These are phyloP conservation scores for Ciborinia camelliae DNA, from an alignment of 2,329 filamentous ascomycete species.

Conservation along the genomic window DNA sequence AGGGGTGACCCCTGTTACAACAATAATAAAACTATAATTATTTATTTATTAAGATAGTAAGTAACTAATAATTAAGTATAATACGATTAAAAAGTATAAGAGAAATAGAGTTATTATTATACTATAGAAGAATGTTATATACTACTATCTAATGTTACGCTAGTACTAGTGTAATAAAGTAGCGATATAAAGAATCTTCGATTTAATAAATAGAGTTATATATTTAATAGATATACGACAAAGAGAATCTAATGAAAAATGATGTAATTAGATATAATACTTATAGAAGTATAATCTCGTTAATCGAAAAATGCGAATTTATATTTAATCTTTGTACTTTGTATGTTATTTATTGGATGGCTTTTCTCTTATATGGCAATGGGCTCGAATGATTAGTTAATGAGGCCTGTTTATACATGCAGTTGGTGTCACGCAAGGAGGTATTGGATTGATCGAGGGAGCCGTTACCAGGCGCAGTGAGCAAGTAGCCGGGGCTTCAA, in stretches of 20 bases:
- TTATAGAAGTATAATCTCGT: neutral
- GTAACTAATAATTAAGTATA: no score
- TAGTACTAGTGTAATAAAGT: no score
- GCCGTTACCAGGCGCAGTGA: neutral
- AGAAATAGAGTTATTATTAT: no score
- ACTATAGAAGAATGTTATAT: no score
- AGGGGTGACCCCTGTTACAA: no score
- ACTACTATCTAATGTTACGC: no score
- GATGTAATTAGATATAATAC: neutral
- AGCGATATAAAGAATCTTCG: no score
- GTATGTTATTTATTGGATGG: neutral
- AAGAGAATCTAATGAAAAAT: no score
- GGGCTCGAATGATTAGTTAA: neutral
- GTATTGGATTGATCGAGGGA: neutral
- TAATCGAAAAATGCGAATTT: neutral
- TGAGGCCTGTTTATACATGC: neutral
- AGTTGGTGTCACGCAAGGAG: neutral
- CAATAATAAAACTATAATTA: no score
- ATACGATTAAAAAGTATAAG: no score
- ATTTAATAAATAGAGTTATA: neutral
- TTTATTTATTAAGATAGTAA: no score
- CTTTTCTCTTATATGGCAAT: neutral
- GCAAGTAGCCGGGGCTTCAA: neutral
- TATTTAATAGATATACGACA: neutral
- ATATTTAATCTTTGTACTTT: neutral